These are phyloP conservation scores for Stygiomarasmius scandens DNA, from an alignment of 1,284 basidiomycete species.

Conservation along the genomic window DNA sequence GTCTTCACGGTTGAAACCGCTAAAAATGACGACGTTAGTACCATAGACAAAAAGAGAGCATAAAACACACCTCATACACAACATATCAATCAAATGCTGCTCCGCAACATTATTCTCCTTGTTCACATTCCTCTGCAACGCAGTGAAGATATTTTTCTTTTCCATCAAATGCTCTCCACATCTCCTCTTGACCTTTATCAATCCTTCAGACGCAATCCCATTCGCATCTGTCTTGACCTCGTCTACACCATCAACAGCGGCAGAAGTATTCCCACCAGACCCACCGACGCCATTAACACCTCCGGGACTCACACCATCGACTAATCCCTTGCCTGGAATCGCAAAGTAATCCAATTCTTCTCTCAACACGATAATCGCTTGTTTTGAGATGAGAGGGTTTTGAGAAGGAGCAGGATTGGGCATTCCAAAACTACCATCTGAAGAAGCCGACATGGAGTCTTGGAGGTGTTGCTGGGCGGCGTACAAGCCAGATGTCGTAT, in stretches of 20 bases:
- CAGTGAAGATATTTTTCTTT: conserved; percentile 94
- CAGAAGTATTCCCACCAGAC: no score
- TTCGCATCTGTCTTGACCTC: conserved; percentile 65
- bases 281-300: not conserved
- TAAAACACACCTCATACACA: conserved; percentile 90
- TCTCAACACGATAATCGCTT: conserved; percentile 96
- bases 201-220: conserved; percentile 76
- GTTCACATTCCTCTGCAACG: conserved; percentile 97
- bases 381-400: conserved; percentile 93
- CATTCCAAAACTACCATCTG: conserved; percentile 53
- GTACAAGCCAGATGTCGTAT: conserved; percentile 72
- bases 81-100: conserved; percentile 99
- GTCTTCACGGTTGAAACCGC: conserved; percentile 95
- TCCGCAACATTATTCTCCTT: conserved; percentile 99
- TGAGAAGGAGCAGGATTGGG: conserved; percentile 58
- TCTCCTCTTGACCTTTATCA: conserved; percentile 78
- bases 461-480: conserved; percentile 80
- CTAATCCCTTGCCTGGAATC: conserved; percentile 78
- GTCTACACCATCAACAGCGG: no score
- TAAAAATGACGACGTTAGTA: conserved; percentile 34
- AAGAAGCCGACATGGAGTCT: conserved; percentile 53
- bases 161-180: conserved; percentile 90
- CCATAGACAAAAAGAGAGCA: conserved; percentile 9
- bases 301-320: conserved; percentile 30
- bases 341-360: conserved; percentile 99